A percentile compares a stretch with the other conserved stretches of the same genome.
phyloP scores from a whole-genome alignment of 202 grass and related monocot genomes.

The Bolboschoenoplectus hybrid region DNA sequence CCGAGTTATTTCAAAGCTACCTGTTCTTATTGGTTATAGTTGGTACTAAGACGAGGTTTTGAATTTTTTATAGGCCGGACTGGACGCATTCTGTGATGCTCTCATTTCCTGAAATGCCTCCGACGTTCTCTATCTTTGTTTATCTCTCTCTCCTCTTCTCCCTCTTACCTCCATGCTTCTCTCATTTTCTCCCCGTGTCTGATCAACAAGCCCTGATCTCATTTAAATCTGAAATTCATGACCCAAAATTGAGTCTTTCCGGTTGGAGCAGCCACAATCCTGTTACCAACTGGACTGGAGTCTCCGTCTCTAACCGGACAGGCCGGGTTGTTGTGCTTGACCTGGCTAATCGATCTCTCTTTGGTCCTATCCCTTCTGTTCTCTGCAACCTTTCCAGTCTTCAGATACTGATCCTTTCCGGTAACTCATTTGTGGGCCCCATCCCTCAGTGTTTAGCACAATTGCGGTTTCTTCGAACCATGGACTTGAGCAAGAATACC shows the following conservation, averaged over 20 bases:
- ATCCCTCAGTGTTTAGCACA: conserved; percentile 46
- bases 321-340: conserved; percentile 54
- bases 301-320: conserved; percentile 34
- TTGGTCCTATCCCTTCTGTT: conserved; percentile 47
- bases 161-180: not conserved
- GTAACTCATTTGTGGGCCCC: conserved; percentile 43
- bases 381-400: conserved; percentile 34
- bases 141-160: conserved; percentile 12
- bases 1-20: not conserved
- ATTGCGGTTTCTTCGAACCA: conserved; percentile 19
- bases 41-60: conserved; percentile 1
- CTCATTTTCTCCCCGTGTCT: not conserved
- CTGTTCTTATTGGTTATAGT: not conserved
- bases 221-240: conserved; percentile 25
- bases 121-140: not conserved
- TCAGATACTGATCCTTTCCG: conserved; percentile 16
- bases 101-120: conserved; percentile 10
- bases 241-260: conserved; percentile 15
- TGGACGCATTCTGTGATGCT: conserved; percentile 6
- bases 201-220: conserved; percentile 11
- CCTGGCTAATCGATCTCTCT: conserved; percentile 52
- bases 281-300: conserved; percentile 31
- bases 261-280: conserved; percentile 18
- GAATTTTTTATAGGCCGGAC: not conserved
- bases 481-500: conserved; percentile 37